These are phyloP conservation scores for Phytophthora citricola DNA, from an alignment of 352 stramenopile genomes.

Conservation along the genomic window DNA sequence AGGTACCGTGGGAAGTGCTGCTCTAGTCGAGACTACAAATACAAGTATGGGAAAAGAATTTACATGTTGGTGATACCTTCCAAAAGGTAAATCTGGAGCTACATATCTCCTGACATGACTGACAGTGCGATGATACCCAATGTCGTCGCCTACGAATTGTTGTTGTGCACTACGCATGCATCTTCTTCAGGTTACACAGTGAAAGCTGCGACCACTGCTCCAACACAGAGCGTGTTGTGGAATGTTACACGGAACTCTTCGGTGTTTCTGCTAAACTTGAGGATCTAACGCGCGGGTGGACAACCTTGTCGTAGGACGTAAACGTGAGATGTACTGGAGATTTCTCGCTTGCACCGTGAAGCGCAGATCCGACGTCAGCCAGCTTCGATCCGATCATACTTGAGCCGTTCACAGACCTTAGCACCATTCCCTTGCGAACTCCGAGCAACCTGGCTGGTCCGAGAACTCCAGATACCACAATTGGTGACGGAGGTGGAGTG, in stretches of 20 bases:
- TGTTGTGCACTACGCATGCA: background rate
- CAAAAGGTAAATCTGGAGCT: slow-evolving; percentile 2
- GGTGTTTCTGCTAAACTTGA: slow-evolving; percentile 1
- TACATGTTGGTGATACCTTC: background rate
- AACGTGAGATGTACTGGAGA: slow-evolving; percentile 41
- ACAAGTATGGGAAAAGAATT: too few relatives aligned
- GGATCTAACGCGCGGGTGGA: slow-evolving; percentile 6
- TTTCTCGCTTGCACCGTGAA: slow-evolving; percentile 33
- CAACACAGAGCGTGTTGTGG: slow-evolving; percentile 52
- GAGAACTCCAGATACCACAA: slow-evolving; percentile 47
- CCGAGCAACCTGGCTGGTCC: slow-evolving; percentile 30
- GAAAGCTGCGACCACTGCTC: slow-evolving; percentile 48
- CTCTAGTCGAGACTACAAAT: too few relatives aligned
- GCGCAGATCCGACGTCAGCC: slow-evolving; percentile 31
- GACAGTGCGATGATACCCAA: slow-evolving; percentile 10
- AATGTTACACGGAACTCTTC: slow-evolving; percentile 10
- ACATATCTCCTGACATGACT: background rate
- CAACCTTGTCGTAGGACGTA: slow-evolving; percentile 20
- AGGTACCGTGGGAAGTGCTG: too few relatives aligned
- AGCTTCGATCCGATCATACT: slow-evolving; percentile 50
- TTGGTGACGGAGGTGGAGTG: slow-evolving; percentile 50
- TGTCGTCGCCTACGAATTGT: slow-evolving; percentile 5
- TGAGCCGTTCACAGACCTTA: slow-evolving; percentile 41
- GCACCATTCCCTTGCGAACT: slow-evolving; percentile 45
- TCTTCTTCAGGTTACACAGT: slow-evolving; percentile 10